A percentile compares a stretch with the other conserved stretches of the same genome.
These are phyloP conservation scores for Fusarium abutilonis DNA, from an alignment of 2,329 filamentous ascomycete genomes.

Conservation along the genomic window DNA sequence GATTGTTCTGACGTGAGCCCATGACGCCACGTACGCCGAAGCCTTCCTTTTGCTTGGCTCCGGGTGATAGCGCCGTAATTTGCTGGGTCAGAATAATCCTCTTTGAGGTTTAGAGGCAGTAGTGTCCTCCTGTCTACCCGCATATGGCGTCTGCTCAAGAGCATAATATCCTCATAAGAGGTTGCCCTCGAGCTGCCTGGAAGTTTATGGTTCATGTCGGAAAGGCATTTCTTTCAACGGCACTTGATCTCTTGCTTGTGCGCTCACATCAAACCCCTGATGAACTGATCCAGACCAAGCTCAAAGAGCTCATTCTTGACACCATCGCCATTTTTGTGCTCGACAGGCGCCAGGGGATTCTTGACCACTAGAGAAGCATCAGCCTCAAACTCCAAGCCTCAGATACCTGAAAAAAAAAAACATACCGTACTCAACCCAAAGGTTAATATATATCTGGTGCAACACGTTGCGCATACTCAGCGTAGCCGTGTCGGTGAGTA, in stretches of 20 bases:
- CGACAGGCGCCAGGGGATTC: constrained; percentile 73
- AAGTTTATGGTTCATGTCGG: background rate
- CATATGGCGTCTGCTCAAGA: background rate
- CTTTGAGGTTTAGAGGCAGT: background rate
- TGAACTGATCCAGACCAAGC: constrained; percentile 79
- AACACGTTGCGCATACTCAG: constrained; percentile 92
- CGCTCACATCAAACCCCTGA: constrained; percentile 69
- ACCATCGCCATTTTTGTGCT: constrained; percentile 74
- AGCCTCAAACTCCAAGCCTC: background rate
- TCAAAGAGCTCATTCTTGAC: constrained; percentile 78
- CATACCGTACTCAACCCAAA: constrained; percentile 94
- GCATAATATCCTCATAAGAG: background rate
- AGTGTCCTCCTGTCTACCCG: background rate
- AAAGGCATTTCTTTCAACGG: constrained; percentile 15
- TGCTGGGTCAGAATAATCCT: background rate
- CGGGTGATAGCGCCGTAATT: background rate
- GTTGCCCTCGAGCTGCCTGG: background rate
- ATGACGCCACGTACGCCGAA: background rate
- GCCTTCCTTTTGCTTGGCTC: background rate
- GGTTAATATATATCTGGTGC: constrained; percentile 98
- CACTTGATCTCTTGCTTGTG: background rate
- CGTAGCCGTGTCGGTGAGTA: constrained; percentile 91
- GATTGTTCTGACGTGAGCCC: background rate
- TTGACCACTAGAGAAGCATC: constrained; percentile 66
- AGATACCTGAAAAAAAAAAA: constrained; percentile 17